A percentile compares a stretch with the other conserved stretches of the same genome.
Evolutionary conservation across 768 basidiomycete genomes (phyloP).

Genomic region (Lyophyllum shimeji): DNA sequence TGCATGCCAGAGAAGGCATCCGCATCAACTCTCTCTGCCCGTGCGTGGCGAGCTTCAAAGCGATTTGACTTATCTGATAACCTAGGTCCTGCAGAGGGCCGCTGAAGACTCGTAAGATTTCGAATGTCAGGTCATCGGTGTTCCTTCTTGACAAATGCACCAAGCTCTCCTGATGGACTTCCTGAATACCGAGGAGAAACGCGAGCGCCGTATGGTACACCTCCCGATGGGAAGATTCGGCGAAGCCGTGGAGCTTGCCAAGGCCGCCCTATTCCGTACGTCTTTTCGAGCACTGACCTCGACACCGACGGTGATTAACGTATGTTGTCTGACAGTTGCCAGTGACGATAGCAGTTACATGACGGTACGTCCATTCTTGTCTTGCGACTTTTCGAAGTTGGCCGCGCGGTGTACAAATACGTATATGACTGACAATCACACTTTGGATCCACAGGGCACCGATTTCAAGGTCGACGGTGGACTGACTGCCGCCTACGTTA

Average conservation of each 20-base stretch:
- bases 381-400: not conserved
- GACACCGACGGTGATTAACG: not conserved
- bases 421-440: not conserved
- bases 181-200: slow-evolving; percentile 94
- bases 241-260: slow-evolving; percentile 93
- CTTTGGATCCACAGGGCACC: slow-evolving; percentile 55
- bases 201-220: slow-evolving; percentile 85
- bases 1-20: slow-evolving; percentile 97
- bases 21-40: slow-evolving; percentile 96
- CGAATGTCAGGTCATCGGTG: not conserved
- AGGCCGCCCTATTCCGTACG: slow-evolving; percentile 90
- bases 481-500: slow-evolving; percentile 89
- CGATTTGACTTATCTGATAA: slow-evolving; percentile 8
- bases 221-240: slow-evolving; percentile 98
- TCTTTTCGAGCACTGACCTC: slow-evolving; percentile 20
- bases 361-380: slow-evolving; percentile 57
- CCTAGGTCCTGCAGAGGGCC: slow-evolving; percentile 63
- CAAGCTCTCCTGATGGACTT: slow-evolving; percentile 97
- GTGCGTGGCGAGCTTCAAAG: slow-evolving; percentile 44
- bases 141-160: slow-evolving; percentile 14
- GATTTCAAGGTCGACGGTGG: slow-evolving; percentile 98
- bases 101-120: slow-evolving; percentile 81
- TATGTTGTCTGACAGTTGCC: slow-evolving; percentile 56
- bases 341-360: slow-evolving; percentile 96
- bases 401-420: not conserved